Conservation (phyloP, 2,329 filamentous ascomycete species). For the Pseudogymnoascus sp. region DNA sequence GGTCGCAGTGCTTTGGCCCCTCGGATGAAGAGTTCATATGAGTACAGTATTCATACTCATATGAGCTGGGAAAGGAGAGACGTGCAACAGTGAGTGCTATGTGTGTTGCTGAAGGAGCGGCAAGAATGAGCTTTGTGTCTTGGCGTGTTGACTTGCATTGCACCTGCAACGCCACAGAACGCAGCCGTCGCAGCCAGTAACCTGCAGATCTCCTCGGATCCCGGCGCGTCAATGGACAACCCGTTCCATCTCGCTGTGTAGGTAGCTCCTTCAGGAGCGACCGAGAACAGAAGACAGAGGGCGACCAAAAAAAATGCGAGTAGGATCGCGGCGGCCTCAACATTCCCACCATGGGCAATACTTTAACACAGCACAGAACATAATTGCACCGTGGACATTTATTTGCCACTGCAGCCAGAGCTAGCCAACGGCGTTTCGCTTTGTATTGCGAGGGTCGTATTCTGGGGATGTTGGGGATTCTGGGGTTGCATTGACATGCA, state of each 20-base stretch:
- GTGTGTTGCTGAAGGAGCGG: background rate
- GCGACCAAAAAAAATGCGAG: background rate
- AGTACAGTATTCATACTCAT: background rate
- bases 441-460: background rate
- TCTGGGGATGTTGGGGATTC: background rate
- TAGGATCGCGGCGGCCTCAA: background rate
- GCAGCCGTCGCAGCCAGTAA: background rate
- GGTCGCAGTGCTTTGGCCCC: background rate
- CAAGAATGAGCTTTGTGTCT: background rate
- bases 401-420: background rate
- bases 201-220: background rate
- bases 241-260: background rate
- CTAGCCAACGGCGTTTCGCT: background rate
- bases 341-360: background rate
- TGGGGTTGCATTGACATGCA: constrained; percentile 1
- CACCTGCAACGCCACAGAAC: background rate
- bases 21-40: background rate
- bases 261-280: background rate
- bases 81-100: background rate
- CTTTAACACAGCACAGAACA: background rate
- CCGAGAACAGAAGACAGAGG: background rate
- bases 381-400: background rate
- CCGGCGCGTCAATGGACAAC: background rate
- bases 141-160: background rate
- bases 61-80: background rate